Base-by-base conservation (phyloP, 1,284 basidiomycete species). In the Leccinum subspadiceum region DNA sequence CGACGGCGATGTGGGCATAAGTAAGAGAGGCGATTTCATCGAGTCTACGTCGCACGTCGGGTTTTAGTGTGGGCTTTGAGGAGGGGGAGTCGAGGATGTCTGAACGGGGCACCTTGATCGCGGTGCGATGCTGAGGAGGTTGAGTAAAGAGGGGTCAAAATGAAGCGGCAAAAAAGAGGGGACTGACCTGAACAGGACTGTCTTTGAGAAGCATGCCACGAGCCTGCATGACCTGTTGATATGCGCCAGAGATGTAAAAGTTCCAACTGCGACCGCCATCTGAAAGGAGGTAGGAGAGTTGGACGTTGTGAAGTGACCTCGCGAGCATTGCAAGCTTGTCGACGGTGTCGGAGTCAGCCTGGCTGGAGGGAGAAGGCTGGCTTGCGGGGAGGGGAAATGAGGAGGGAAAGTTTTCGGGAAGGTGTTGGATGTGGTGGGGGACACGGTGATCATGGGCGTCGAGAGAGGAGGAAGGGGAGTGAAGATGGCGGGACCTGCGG, bases 1-100 rank as follows among this genome's bases (percentile, higher is more conserved):
- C 90, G 65, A 98, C 93, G 13, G 93, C 88, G 65, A 99, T 93
- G 74, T 92, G 89, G 6, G 95, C 93, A 60, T 86, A 81, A 7
- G 94, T 96, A 69, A 92, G 88, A 1, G 87, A 86, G 24, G 94
- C 94, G 68, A 98, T 94, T 69, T 96, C 93, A 71, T 98, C 96
- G 29, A 99, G 85, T 62, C 90, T 87, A 60, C 85, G 84, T 58
- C 92, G 86, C 61, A 98, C 93, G 69, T 96, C 92, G 5, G 87
- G 78, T 77, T 96, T 97, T 70, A 98, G 83, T 15, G 84, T 79
- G n/a, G 92, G 91, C 73, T 89, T 89, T 26, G 89, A 84, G 53
- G 90, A 83, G 57, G 91, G 90, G 53, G 86, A 86, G 73, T 96
- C 94, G 57, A 98, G 85, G 61, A 98, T 90, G 72, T 98, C 96